Percentiles rank a stretch among this genome's conserved stretches.
Evolutionary conservation across 1,284 basidiomycete genomes (phyloP).

Genomic region (Testicularia cyperi): DNA sequence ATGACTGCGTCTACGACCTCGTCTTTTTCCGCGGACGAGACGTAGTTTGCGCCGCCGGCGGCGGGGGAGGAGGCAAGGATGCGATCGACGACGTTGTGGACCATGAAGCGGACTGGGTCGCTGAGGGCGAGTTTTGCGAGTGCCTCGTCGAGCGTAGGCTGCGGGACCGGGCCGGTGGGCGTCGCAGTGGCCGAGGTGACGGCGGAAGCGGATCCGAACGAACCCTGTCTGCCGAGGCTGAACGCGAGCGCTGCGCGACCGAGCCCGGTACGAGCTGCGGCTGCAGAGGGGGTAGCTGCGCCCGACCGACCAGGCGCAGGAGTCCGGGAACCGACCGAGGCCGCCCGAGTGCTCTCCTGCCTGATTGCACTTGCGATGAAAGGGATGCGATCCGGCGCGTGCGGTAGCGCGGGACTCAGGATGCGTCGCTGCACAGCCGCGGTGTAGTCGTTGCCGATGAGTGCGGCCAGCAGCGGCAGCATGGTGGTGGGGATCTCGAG

Average conservation of each 20-base stretch:
- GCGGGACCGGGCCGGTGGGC: constrained; percentile 22
- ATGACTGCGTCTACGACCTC: constrained; percentile 41
- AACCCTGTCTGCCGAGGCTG: not conserved
- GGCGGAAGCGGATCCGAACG: constrained; percentile 5
- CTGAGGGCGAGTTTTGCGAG: constrained; percentile 15
- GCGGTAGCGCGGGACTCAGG: constrained; percentile 34
- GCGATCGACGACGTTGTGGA: constrained; percentile 28
- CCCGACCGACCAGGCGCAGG: constrained; percentile 8
- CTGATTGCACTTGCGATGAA: constrained; percentile 34
- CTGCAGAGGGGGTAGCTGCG: constrained; percentile 16
- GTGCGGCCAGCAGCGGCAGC: constrained; percentile 43
- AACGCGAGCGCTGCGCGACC: constrained; percentile 3
- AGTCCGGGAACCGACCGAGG: constrained; percentile 6
- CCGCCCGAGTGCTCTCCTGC: constrained; percentile 31
- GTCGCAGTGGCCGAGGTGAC: constrained; percentile 37
- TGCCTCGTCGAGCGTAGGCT: constrained; percentile 27
- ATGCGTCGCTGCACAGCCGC: constrained; percentile 30
- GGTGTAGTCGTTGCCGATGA: constrained; percentile 53
- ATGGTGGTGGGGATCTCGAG: constrained; percentile 38
- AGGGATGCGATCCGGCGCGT: constrained; percentile 23
- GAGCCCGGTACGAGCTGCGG: constrained; percentile 8
- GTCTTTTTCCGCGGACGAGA: constrained; percentile 36
- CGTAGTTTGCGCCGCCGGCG: constrained; percentile 13
- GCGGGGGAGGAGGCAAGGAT: constrained; percentile 18
- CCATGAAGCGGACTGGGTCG: constrained; percentile 48